Evolutionary conservation across 2,329 filamentous ascomycete species (phyloP), one percentile per base, ranked within the genome.

Genomic region (Botryotinia convoluta): DNA sequence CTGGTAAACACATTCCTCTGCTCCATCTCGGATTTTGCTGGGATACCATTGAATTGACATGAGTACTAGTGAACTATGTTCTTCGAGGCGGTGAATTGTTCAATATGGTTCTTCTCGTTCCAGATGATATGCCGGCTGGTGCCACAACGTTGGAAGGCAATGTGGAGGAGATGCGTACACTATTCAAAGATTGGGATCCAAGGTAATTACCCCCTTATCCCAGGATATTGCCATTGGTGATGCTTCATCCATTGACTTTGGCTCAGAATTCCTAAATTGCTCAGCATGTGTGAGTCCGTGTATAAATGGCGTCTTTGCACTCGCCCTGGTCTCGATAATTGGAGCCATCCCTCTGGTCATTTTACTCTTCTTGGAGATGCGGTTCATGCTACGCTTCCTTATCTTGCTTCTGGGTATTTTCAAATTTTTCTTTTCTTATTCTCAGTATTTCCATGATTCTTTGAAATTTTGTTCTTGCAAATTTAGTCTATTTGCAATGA

Each of bases 351-450:
- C 0, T 86, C 84, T 0, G 88, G 85, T 0, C 82, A 86, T 0
- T 89, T 90, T 77, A 86, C 87, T 0, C 84, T 91, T 77, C 82
- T 91, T 0, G 90, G 90, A 0, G 90, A 92, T 77, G 87, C 89
- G 0, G 88, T 89, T 3, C 89, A 92, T 75, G 89, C 90, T 0
- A 91, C 88, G 0, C 82, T 92, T 0, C 90, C 90, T 0, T 92
- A 92, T 77, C 82, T 90, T 0, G 87, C 88, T 2, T 84, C 82
- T 10, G 85, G 65, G 65, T 68, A 68, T 70, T 26, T 18, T 51
- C 9, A 8, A 5, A 8, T 67, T 64, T 54, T 16, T 39, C 4
- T 29, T 6, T 48, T 64, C n/a, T 9, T 18, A 39, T 5, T 39
- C 7, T 16, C 6, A 5, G 3, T 4, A 18, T n/a, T 73, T 6